Base-by-base conservation (phyloP, 257 asterid species). In the Solanum peruvianum region DNA sequence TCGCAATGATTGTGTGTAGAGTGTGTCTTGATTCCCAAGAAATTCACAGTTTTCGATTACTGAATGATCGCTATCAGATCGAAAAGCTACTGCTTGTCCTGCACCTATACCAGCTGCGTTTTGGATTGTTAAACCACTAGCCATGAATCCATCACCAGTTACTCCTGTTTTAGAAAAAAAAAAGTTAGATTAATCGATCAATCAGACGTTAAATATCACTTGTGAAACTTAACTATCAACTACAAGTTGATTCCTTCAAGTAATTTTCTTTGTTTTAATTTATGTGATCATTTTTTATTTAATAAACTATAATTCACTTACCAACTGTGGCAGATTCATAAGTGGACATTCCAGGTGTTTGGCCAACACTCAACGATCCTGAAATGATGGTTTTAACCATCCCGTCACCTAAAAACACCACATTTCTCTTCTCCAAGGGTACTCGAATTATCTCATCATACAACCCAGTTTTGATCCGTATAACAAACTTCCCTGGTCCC, bases 81-180 rank as follows among this genome's bases (percentile, higher is more conserved):
- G 90, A 88, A 93, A 92, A 6, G 96, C 96, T 0, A 93, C 96
- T 21, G 95, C 96, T 87, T 93, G 96, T 49, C 88, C 91, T 12
- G 95, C 86, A 6, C 82, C 87, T 0, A 91, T 84, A 11, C 95
- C 95, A 0, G 94, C 94, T 13, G 92, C 89, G 89, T 93, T 93
- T 73, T 88, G 81, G 82, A 93, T 75, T 9, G 96, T 92, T 15
- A 93, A 60, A 1, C 72, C 88, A 49, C 87, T 89, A 1, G 95
- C 96, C 93, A 93, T 92, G 87, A 93, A 92, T 67, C 95, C 96
- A 64, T 93, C 96, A 5, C 95, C 94, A 18, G 87, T 42, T 7
- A 92, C 88, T 64, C 94, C 94, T 93, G 87, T 15, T 64, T 41
- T 35, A 84, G 41, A 16, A 25, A 71, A 49, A n/a, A 31, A 33